Evolutionary conservation across 148 eudicot genomes (phyloP).

Genomic region (Camellia japonica): DNA sequence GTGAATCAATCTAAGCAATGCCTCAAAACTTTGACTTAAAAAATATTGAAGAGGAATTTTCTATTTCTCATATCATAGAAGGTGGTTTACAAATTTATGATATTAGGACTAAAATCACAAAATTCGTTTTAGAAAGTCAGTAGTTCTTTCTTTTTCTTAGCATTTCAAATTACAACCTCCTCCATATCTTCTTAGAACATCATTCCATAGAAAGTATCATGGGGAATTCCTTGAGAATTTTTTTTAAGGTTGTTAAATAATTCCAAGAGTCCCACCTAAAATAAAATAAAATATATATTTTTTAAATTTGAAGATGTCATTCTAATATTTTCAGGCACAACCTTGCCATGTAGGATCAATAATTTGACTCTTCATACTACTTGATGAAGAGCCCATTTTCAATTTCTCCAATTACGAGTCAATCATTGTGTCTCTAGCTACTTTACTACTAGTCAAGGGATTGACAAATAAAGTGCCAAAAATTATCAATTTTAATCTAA

Average conservation of each 20-base stretch:
- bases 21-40: neutral
- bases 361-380: neutral
- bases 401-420: conserved; percentile 2
- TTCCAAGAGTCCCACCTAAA: neutral
- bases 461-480: neutral
- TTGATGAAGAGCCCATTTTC: neutral
- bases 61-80: neutral
- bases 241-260: neutral
- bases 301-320: neutral
- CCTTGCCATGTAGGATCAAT: neutral
- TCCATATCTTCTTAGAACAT: neutral
- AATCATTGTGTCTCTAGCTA: neutral
- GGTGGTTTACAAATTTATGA: neutral
- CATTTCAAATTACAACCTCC: neutral
- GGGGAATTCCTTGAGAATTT: neutral
- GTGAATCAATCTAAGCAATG: too few species aligned
- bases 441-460: neutral
- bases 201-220: neutral
- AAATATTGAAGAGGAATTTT: neutral
- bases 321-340: neutral
- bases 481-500: neutral
- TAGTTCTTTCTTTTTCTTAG: neutral
- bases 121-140: neutral
- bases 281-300: neutral
- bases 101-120: neutral